Conservation (phyloP, 2,329 filamentous ascomycete species). For the Chaetothyriales sp. region DNA sequence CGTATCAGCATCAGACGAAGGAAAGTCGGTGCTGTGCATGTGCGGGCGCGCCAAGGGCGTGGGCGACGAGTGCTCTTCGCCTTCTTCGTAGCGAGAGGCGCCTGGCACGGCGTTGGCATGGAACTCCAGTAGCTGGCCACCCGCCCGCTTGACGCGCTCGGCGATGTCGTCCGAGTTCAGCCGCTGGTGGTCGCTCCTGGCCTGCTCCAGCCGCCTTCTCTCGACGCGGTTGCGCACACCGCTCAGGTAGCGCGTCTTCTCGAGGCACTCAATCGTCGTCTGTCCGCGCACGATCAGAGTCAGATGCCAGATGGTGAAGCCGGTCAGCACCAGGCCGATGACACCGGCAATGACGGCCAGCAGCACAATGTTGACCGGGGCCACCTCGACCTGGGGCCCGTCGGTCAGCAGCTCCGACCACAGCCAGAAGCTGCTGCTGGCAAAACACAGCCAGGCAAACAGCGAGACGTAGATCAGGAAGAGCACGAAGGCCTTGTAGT, state of each 20-base stretch:
- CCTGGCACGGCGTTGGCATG: constrained; percentile 71
- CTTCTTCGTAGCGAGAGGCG: constrained; percentile 68
- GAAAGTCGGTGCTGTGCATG: constrained; percentile 1
- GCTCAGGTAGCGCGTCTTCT: constrained; percentile 87
- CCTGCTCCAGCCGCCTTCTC: constrained; percentile 44
- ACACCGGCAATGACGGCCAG: constrained; percentile 78
- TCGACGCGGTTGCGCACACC: constrained; percentile 61
- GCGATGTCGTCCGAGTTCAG: constrained; percentile 22
- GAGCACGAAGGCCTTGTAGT: constrained; percentile 90
- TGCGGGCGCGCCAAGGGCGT: constrained; percentile 6
- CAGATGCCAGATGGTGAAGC: constrained; percentile 87
- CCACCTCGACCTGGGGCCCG: constrained; percentile 35
- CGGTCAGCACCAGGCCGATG: constrained; percentile 74
- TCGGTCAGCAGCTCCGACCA: constrained; percentile 60
- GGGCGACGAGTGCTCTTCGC: constrained; percentile 44
- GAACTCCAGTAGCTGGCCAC: constrained; percentile 65
- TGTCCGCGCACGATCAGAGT: constrained; percentile 63
- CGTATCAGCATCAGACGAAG: constrained; percentile 7
- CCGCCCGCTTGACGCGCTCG: constrained; percentile 42
- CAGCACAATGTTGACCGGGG: constrained; percentile 85
- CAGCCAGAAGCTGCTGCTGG: constrained; percentile 66
- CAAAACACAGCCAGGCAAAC: constrained; percentile 72
- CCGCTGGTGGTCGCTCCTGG: constrained; percentile 30
- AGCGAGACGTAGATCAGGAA: constrained; percentile 82
- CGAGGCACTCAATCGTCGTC: constrained; percentile 91